A percentile compares a stretch with the other conserved stretches of the same genome.
Conservation (phyloP, 768 basidiomycete genomes). For the Phanerochaete sordida region DNA sequence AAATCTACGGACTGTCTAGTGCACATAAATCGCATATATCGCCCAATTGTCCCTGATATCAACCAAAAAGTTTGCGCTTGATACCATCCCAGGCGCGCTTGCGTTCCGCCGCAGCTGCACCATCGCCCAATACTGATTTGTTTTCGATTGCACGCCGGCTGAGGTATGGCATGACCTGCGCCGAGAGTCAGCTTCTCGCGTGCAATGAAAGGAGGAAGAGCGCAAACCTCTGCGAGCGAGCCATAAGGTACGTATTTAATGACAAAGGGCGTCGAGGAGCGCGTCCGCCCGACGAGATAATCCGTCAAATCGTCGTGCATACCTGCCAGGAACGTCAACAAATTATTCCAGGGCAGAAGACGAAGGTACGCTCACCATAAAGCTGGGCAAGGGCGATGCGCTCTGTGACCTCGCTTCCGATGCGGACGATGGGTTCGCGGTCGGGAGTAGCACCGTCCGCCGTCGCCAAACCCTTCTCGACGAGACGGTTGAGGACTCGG, state of each 20-base stretch:
- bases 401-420: conserved; percentile 57
- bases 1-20: no score
- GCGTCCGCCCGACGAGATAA: conserved; percentile 55
- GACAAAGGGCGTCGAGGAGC: conserved; percentile 58
- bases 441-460: conserved; percentile 21
- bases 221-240: conserved; percentile 53
- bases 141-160: conserved; percentile 90
- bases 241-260: conserved; percentile 87
- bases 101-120: conserved; percentile 63
- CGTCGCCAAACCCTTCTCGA: conserved; percentile 50
- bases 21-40: no score
- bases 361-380: conserved; percentile 52
- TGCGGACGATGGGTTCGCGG: conserved; percentile 28
- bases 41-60: no score
- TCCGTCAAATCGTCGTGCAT: conserved; percentile 85
- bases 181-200: background rate
- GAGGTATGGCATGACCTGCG: conserved; percentile 86
- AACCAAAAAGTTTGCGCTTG: conserved; percentile 33
- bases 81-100: conserved; percentile 52
- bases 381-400: conserved; percentile 76
- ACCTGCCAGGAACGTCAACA: conserved; percentile 39
- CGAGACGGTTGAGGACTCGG: conserved; percentile 58
- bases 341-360: background rate
- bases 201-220: background rate
- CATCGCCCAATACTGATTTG: conserved; percentile 78